These are phyloP conservation scores for Candida oleophila DNA, from an alignment of 805 yeast genomes.

Conservation along the genomic window DNA sequence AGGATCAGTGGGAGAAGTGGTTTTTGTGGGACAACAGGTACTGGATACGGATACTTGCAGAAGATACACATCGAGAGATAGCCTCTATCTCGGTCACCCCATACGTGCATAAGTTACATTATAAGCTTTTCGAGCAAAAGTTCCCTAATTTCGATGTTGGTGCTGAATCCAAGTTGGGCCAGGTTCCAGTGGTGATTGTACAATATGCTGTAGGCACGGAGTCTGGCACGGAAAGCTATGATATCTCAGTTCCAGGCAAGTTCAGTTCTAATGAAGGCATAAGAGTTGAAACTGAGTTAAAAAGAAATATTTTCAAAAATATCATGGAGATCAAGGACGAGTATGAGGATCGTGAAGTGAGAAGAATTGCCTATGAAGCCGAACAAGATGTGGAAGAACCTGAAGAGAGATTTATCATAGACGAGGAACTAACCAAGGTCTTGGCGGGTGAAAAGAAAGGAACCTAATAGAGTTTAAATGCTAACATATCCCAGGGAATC, in stretches of 20 bases:
- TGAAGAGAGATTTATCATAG: too few relatives aligned
- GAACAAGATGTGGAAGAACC: too few relatives aligned
- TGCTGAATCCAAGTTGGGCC: neutral
- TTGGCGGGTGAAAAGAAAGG: too few relatives aligned
- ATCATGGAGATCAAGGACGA: neutral
- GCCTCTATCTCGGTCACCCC: neutral
- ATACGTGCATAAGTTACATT: neutral
- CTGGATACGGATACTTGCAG: neutral
- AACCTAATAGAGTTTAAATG: too few relatives aligned
- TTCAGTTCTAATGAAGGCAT: neutral
- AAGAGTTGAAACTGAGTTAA: neutral
- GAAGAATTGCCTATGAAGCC: neutral
- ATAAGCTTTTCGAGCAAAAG: neutral
- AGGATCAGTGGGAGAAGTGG: neutral
- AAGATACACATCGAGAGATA: neutral
- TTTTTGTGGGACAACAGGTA: neutral
- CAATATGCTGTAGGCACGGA: neutral
- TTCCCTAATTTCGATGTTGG: neutral
- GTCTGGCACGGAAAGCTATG: neutral
- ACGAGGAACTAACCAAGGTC: too few relatives aligned
- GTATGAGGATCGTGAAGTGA: neutral
- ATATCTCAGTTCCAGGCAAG: neutral
- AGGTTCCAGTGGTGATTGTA: neutral
- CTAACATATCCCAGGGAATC: too few relatives aligned
- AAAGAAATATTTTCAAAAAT: neutral